Conservation (phyloP, 805 yeast species). For the Metschnikowia vanudenii region DNA sequence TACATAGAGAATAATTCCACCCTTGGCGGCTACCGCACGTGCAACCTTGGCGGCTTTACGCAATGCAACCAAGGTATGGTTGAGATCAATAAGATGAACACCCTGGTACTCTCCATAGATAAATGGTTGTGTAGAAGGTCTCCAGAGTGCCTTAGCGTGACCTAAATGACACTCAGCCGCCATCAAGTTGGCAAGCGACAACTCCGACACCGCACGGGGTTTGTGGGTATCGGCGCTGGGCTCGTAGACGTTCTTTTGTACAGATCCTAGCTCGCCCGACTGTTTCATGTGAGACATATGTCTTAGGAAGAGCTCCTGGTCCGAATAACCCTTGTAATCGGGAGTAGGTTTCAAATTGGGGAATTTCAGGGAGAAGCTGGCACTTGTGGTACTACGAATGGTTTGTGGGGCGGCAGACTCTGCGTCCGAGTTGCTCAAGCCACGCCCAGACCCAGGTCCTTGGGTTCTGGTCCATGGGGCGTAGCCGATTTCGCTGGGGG, state of each 20-base stretch:
- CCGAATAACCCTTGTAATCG: constrained; percentile 63
- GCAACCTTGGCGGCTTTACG: constrained; percentile 84
- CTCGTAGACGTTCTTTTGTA: constrained; percentile 57
- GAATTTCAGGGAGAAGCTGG: constrained; percentile 36
- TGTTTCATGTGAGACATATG: constrained; percentile 59
- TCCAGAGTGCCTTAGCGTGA: constrained; percentile 75
- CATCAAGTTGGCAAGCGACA: constrained; percentile 67
- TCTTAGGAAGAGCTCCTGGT: constrained; percentile 75
- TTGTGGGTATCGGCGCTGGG: constrained; percentile 65
- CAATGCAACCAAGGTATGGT: constrained; percentile 72
- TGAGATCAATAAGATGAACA: constrained; percentile 87
- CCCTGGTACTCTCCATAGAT: constrained; percentile 87
- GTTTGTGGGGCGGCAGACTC: constrained; percentile 18
- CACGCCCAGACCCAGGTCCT: not conserved
- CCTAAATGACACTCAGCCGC: constrained; percentile 97
- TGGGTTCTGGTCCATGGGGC: constrained; percentile 34
- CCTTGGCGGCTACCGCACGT: constrained; percentile 75
- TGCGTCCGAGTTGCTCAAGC: constrained; percentile 12
- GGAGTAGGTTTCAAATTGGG: constrained; percentile 67
- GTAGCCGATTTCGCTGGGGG: constrained; percentile 26
- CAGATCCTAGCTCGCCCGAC: constrained; percentile 63
- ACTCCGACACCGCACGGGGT: constrained; percentile 56
- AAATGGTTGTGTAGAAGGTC: constrained; percentile 81
- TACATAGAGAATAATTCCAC: constrained; percentile 81
- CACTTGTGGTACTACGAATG: constrained; percentile 33